Base-by-base conservation (phyloP, 1,284 basidiomycete genomes). In the Farysia itapuensis region DNA sequence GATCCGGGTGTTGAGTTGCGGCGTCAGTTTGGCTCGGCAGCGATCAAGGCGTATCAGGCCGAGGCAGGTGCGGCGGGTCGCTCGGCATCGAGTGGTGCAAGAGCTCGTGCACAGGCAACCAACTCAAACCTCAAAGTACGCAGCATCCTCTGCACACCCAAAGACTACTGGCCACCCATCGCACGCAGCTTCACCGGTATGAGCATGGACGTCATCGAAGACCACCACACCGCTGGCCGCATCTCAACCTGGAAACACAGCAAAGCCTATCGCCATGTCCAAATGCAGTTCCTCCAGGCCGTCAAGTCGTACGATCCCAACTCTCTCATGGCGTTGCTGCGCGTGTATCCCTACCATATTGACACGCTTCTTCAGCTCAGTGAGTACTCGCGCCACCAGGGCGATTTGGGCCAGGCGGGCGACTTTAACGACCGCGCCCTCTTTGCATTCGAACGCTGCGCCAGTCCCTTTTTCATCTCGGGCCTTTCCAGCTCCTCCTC, bases 291-390 rank as follows among this genome's bases (percentile, higher is more conserved):
- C 45, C 50, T 74, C 15, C 70, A 72, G 43, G 72, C 72, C 1
- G 72, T 75, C 0, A 47, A 56, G 5, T 72, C 71, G 11, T 65
- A 64, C 44, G 73, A 75, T 19, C 63, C 70, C 4, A 69, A 74
- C 29, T 20, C 63, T 9, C 56, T 76, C 21, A 48, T 66, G 44
- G 68, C 64, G 2, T 52, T 76, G 4, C 36, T 70, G 20, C 48
- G 73, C 15, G 60, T 67, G 4, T 75, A 70, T 36, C 73, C 74
- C 2, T 76, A 71, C 57, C 74, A 76, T 36, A 67, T 76, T 23
- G 69, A 75, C 39, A 72, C 73, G 30, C 67, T 76, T 1, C 43
- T 74, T 13, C 73, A 75, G 44, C 56, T 75, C 2, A 58, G 56
- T 21, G 74, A 75, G 32, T 57, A 74, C 24, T 66, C 67, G 15